Percentiles rank a stretch among this genome's conserved stretches.
These are phyloP conservation scores for Anisodus acutangulus DNA, from an alignment of 257 asterid genomes.

Conservation along the genomic window DNA sequence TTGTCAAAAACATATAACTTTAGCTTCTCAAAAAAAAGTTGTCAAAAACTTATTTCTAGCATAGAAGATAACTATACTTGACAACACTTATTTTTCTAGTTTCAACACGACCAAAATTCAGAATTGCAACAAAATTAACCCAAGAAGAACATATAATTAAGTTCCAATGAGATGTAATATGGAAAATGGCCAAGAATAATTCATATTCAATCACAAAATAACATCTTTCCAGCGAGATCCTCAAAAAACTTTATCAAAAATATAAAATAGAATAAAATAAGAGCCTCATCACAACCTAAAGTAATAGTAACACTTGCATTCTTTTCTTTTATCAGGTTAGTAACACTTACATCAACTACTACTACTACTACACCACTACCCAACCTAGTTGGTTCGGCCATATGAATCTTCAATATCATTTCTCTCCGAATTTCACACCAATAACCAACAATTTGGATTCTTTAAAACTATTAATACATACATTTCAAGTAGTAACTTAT, in stretches of 20 bases:
- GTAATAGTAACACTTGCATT: background rate
- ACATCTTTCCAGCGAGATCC: background rate
- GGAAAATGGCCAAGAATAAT: background rate
- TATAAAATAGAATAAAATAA: background rate
- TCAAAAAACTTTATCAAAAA: background rate
- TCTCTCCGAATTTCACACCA: background rate
- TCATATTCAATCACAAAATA: conserved; percentile 15
- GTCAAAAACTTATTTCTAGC: conserved; percentile 4
- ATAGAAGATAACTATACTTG: background rate
- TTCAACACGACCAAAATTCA: background rate
- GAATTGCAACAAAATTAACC: conserved; percentile 19
- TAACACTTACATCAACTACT: background rate
- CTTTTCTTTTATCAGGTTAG: background rate
- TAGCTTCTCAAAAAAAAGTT: background rate
- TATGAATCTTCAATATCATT: background rate
- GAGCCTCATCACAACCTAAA: background rate
- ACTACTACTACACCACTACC: background rate
- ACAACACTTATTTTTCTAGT: conserved; percentile 6
- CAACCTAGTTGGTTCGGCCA: background rate
- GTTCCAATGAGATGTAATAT: background rate
- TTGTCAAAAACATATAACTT: background rate
- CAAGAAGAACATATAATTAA: conserved; percentile 16
- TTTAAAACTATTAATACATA: background rate
- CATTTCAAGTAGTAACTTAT: background rate
- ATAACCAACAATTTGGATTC: background rate